These are phyloP conservation scores for Usnea hakonensis DNA, from an alignment of 495 filamentous ascomycete genomes.

Conservation along the genomic window DNA sequence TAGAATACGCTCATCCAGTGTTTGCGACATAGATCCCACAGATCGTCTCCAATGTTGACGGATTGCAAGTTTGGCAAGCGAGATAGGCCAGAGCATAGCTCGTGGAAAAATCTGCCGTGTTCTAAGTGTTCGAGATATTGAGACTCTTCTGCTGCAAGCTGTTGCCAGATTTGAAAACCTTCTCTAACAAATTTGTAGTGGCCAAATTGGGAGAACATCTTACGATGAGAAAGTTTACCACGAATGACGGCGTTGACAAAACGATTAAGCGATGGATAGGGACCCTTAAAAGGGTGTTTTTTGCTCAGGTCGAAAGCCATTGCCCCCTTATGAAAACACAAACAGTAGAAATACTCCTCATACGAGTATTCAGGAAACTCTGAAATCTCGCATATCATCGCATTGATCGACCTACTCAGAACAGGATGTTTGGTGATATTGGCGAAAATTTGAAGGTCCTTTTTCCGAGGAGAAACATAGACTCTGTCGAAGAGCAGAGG, in stretches of 20 bases:
- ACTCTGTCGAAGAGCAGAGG: slow-evolving; percentile 2
- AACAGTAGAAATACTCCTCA: no score
- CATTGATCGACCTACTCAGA: no score
- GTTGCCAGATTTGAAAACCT: not conserved
- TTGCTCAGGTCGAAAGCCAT: no score
- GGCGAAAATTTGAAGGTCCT: slow-evolving; percentile 2
- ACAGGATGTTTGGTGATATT: not conserved
- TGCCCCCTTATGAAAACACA: no score
- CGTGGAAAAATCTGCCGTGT: not conserved
- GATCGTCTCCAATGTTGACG: not conserved
- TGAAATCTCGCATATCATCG: no score
- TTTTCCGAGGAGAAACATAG: not conserved
- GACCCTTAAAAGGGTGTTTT: no score
- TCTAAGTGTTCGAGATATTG: not conserved
- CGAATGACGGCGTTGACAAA: no score
- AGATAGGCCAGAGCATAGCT: not conserved
- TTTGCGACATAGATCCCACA: not conserved
- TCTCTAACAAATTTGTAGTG: not conserved
- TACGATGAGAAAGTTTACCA: not conserved
- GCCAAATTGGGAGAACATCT: not conserved
- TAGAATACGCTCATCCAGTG: not conserved
- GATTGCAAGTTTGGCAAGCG: not conserved
- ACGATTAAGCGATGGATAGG: no score
- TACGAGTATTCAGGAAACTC: no score
- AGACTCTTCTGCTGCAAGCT: not conserved